A percentile compares a stretch with the other conserved stretches of the same genome.
Evolutionary conservation across 1,284 basidiomycete genomes (phyloP).

Genomic region (Athelia psychrophila): DNA sequence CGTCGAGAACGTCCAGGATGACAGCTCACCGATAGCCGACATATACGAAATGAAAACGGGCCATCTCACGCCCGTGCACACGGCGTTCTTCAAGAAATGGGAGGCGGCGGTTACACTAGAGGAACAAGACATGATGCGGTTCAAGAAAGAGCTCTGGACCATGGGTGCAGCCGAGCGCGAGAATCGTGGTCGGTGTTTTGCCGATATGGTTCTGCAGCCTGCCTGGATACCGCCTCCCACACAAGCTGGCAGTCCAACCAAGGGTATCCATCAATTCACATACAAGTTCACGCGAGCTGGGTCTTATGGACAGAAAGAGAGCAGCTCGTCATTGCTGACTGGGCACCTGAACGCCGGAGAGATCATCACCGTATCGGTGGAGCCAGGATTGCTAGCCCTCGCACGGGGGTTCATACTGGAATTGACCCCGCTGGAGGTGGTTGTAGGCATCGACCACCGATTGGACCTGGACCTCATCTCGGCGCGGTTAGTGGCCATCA

Average conservation of each 20-base stretch:
- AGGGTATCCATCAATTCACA: constrained; percentile 46
- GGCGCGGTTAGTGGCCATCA: constrained; percentile 31
- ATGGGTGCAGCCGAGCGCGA: constrained; percentile 82
- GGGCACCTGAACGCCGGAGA: constrained; percentile 82
- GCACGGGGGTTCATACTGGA: constrained; percentile 82
- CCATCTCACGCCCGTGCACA: constrained; percentile 71
- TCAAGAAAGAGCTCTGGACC: constrained; percentile 93
- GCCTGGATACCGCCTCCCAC: constrained; percentile 19
- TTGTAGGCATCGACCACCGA: constrained; percentile 80
- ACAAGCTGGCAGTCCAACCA: constrained; percentile 28
- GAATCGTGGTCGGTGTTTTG: constrained; percentile 77
- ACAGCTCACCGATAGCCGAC: constrained; percentile 67
- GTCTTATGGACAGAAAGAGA: constrained; percentile 7
- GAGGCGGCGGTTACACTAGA: constrained; percentile 86
- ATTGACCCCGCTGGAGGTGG: constrained; percentile 62
- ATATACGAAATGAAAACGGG: constrained; percentile 79
- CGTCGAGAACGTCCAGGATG: constrained; percentile 61
- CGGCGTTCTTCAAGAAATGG: constrained; percentile 89
- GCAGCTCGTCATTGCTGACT: constrained; percentile 56
- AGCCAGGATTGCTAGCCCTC: constrained; percentile 81
- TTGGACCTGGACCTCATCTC: constrained; percentile 57
- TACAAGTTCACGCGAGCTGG: constrained; percentile 60
- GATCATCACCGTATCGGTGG: constrained; percentile 81
- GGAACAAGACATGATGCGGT: constrained; percentile 82
- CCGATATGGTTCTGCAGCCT: constrained; percentile 68